Evolutionary conservation across 768 basidiomycete species (phyloP).

Genomic region (Naganishia kalamii): DNA sequence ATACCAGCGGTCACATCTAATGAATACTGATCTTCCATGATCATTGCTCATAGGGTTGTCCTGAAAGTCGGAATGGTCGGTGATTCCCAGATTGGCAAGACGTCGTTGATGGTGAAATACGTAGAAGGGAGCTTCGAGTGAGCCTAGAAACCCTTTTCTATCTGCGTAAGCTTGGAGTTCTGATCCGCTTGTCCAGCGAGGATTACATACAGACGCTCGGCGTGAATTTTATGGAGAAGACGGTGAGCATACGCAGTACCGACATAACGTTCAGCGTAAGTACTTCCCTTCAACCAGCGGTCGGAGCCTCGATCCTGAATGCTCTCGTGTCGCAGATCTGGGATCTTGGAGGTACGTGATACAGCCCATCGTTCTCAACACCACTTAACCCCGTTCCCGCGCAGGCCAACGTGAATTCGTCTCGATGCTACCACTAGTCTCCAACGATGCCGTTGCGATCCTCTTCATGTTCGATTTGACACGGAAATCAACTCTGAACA

Average conservation of each 20-base stretch:
- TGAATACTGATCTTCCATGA: background rate
- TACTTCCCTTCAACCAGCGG: background rate
- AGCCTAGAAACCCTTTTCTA: slow-evolving; percentile 17
- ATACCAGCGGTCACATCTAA: no score
- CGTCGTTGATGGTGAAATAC: slow-evolving; percentile 98
- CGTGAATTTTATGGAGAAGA: slow-evolving; percentile 99
- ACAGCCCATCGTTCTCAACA: background rate
- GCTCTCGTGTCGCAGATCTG: slow-evolving; percentile 59
- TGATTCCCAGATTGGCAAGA: slow-evolving; percentile 98
- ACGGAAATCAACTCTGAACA: slow-evolving; percentile 93
- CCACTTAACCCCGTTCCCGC: slow-evolving; percentile 37
- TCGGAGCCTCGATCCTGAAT: background rate
- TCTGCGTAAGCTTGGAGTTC: background rate
- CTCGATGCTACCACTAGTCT: slow-evolving; percentile 95
- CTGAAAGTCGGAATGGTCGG: slow-evolving; percentile 99
- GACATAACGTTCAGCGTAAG: slow-evolving; percentile 87
- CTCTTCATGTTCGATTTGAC: slow-evolving; percentile 99
- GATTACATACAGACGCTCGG: slow-evolving; percentile 99
- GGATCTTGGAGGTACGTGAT: slow-evolving; percentile 68
- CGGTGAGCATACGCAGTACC: slow-evolving; percentile 93
- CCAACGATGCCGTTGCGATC: slow-evolving; percentile 98
- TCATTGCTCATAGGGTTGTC: slow-evolving; percentile 56
- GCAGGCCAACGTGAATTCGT: slow-evolving; percentile 83
- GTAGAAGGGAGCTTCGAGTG: slow-evolving; percentile 92
- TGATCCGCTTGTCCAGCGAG: slow-evolving; percentile 50